Base-by-base conservation (phyloP, 176 grass and related monocot genomes). In the Rhynchospora breviuscula region DNA sequence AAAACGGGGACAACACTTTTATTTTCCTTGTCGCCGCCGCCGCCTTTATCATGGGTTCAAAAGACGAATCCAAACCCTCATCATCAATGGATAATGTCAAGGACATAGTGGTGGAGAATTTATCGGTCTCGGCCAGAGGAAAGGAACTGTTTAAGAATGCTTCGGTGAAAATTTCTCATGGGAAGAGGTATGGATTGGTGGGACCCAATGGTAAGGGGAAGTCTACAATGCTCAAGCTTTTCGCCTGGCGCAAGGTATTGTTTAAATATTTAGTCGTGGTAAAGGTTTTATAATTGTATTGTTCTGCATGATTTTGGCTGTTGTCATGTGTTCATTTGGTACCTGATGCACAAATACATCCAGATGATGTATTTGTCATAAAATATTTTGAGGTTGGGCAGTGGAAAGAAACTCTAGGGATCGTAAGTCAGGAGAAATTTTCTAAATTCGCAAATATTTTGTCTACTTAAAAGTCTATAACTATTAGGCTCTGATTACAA, bases 201-300 rank as follows among this genome's bases (percentile, higher is more conserved):
- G 96, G 96, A 0, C 96, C 96, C 82, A 95, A 98, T 64, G 96
- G 96, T 22, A 98, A 87, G 91, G 95, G 95, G 10, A 98, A 95
- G 60, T 95, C 95, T 13, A 98, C 95, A 66, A 82, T 98, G 13
- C 83, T 98, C 22, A 98, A 95, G 82, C 90, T 98, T 18, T 89
- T 98, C 64, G 46, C 92, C 0, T 95, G 95, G 92, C 91, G 95
- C 54, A 67, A 82, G 80, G 80, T 82, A 68, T 65, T 67, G 40
- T 67, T 67, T 5, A n/a, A 43, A 1, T 29, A 29, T 29, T 22
- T 25, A 64, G 46, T 12, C 54, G 47, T 54, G 71, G 49, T 53
- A 25, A 53, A 22, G 72, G 48, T 25, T 56, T 7, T 74, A 51
- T 52, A 52, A 53, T 52, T 25, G 71, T 23, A 75, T 26, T 51